Conservation (phyloP, 2,329 filamentous ascomycete genomes). For the Verticillium dahliae region DNA sequence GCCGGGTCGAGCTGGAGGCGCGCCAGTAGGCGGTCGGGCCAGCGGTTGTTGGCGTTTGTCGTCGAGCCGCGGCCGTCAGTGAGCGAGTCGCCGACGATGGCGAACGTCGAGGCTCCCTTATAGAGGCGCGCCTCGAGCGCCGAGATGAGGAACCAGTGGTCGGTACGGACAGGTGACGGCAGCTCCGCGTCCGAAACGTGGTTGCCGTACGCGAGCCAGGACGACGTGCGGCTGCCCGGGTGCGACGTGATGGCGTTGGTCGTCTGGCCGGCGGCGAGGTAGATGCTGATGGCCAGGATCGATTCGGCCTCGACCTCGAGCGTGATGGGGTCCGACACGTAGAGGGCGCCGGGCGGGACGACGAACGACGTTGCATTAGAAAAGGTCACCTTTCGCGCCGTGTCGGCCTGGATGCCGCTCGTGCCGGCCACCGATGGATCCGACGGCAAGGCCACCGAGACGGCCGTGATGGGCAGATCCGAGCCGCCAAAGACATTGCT, state of each 20-base stretch:
- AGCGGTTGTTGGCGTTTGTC: conserved; percentile 49
- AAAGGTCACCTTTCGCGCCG: conserved; percentile 47
- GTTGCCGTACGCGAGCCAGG: conserved; percentile 47
- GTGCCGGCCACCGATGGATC: conserved; percentile 42
- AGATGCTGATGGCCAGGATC: conserved; percentile 50
- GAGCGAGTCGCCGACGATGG: conserved; percentile 59
- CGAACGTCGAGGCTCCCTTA: conserved; percentile 31
- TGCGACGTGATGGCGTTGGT: conserved; percentile 52
- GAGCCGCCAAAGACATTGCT: conserved; percentile 56
- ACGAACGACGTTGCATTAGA: conserved; percentile 40
- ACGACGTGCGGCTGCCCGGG: conserved; percentile 53
- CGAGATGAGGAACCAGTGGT: conserved; percentile 54
- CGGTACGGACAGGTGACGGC: conserved; percentile 17
- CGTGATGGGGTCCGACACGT: conserved; percentile 51
- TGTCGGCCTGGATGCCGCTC: conserved; percentile 37
- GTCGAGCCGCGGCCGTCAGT: conserved; percentile 57
- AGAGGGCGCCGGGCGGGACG: conserved; percentile 47
- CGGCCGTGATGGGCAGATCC: conserved; percentile 49
- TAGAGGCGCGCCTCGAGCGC: conserved; percentile 49
- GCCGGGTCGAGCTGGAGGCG: conserved; percentile 27
- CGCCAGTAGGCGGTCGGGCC: conserved; percentile 34
- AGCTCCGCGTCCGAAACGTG: conserved; percentile 33
- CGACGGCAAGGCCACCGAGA: conserved; percentile 46
- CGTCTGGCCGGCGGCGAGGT: conserved; percentile 47
- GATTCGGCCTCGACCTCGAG: conserved; percentile 40